Evolutionary conservation across 2,329 filamentous ascomycete genomes (phyloP), one percentile per base, ranked within the genome.

Genomic region (Boeremia exigua): DNA sequence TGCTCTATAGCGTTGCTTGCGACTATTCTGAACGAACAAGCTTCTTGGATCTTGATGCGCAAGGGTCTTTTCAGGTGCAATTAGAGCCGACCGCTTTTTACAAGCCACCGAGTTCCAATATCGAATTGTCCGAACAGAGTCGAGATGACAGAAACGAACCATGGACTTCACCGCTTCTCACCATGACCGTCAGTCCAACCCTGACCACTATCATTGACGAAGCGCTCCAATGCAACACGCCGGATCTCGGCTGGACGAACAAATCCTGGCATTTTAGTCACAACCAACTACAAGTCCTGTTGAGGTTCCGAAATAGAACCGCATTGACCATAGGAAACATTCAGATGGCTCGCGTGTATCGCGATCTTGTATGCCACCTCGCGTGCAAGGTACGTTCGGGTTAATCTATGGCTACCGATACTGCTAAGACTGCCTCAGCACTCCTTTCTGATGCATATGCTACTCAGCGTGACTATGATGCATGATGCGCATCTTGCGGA

Each of bases 361-460:
- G 75, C 17, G 61, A 73, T 6, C 70, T 75, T 27, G 69, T 75
- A 4, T 65, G 77, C 1, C 65, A 67, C 7, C 67, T 83, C n/a
- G 77, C 76, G 0, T 74, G 72, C 12, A 66, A 70, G 39, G 80
- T 82, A 72, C 52, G 74, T 60, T 36, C 27, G 4, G 23, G 15
- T n/a, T 15, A 3, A 7, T 7, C 15, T 9, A 29, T 19, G 7
- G 29, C 4, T 2, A 5, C 14, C 17, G 6, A 29, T 17, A 9
- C 44, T 30, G 40, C 57, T 58, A 12, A 54, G 19, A 4, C 6
- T 23, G 38, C 6, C 6, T 3, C 30, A 82, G 80, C 73, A 83
- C 44, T 77, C 80, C 0, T 85, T 82, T 50, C 73, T 87, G 5
- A 79, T 85, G 72, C 84, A 87, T 65, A 74, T 81, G 42, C 75